Percentiles rank a stretch among this genome's conserved stretches.
These are phyloP conservation scores for Inonotus obliquus DNA, from an alignment of 1,284 basidiomycete species.

Conservation along the genomic window DNA sequence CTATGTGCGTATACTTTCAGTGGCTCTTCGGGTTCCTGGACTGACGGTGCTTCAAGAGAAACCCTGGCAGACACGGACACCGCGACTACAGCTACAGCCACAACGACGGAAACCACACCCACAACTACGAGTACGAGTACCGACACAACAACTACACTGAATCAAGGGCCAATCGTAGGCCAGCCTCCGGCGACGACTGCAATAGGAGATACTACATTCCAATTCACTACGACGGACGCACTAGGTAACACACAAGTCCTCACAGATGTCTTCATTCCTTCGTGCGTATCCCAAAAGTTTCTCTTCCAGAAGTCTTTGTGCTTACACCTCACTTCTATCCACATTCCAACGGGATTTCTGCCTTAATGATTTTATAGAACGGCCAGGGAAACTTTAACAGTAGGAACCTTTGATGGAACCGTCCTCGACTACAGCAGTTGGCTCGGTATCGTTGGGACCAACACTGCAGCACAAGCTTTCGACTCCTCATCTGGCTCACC, in stretches of 20 bases:
- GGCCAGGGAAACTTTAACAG: constrained; percentile 29
- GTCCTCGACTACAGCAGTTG: constrained; percentile 51
- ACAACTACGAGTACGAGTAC: constrained; percentile 26
- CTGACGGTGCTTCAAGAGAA: constrained; percentile 22
- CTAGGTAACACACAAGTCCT: constrained; percentile 43
- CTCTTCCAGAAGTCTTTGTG: background rate
- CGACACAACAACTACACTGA: constrained; percentile 22
- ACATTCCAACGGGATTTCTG: background rate
- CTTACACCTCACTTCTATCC: background rate
- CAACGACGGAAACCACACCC: constrained; percentile 15
- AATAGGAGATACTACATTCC: constrained; percentile 47
- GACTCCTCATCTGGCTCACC: background rate
- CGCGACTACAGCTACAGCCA: background rate
- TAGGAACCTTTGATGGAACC: constrained; percentile 37
- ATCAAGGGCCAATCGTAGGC: constrained; percentile 52
- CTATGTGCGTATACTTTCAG: constrained; percentile 35
- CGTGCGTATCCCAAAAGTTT: constrained; percentile 19
- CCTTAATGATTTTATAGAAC: constrained; percentile 23
- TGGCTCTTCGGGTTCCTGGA: background rate
- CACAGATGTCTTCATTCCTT: constrained; percentile 53
- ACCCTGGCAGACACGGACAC: constrained; percentile 26
- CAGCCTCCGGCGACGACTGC: constrained; percentile 40
- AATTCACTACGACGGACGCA: constrained; percentile 58
- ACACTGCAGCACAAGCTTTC: constrained; percentile 26
- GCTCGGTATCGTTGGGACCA: constrained; percentile 39